Evolutionary conservation across 1,284 basidiomycete genomes (phyloP).

Genomic region (Mrakiaceae sp.): DNA sequence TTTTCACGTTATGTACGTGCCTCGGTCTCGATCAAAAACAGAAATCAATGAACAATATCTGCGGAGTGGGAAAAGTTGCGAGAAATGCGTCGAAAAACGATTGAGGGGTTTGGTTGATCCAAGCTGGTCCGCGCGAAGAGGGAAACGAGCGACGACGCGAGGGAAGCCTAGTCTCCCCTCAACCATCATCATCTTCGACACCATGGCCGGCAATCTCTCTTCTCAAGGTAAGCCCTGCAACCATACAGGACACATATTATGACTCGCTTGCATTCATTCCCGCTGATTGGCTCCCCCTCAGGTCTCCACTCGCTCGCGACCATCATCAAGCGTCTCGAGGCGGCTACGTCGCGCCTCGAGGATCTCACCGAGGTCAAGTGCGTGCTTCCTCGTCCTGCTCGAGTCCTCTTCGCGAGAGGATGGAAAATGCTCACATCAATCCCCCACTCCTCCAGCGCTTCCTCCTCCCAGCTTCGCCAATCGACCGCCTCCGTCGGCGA

Average conservation of each 20-base stretch:
- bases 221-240: background rate
- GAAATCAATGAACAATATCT: no score
- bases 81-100: no score
- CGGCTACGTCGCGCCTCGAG: slow-evolving; percentile 87
- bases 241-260: no score
- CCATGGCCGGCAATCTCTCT: background rate
- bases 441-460: background rate
- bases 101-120: background rate
- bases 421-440: background rate
- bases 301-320: slow-evolving; percentile 35
- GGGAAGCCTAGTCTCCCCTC: no score
- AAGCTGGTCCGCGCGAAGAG: background rate
- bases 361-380: slow-evolving; percentile 56
- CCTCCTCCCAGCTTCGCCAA: slow-evolving; percentile 1
- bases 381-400: slow-evolving; percentile 21
- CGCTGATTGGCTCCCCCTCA: background rate
- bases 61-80: no score
- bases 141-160: no score
- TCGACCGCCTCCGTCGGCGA: slow-evolving; percentile 32
- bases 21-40: no score
- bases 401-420: slow-evolving; percentile 20
- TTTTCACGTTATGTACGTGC: no score
- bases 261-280: no score
- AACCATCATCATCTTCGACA: background rate
- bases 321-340: slow-evolving; percentile 50